Percentiles rank a stretch among this genome's conserved stretches.
phyloP scores from a whole-genome alignment of 2,329 filamentous ascomycete genomes.

The Sporothrix schenckii region DNA sequence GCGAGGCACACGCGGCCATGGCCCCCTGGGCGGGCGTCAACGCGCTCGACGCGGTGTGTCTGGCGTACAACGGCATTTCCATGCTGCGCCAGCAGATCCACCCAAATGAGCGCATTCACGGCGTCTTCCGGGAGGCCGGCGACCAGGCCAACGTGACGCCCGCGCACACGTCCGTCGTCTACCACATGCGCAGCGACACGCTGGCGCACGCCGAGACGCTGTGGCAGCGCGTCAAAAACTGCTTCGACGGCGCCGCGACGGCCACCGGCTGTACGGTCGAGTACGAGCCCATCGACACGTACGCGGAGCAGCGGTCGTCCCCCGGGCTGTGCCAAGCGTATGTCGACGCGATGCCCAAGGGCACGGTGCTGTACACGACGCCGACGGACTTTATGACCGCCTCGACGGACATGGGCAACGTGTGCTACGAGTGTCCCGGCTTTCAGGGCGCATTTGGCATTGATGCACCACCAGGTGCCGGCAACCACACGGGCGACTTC shows the following conservation, averaged over 20 bases:
- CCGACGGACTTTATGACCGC: slow-evolving; percentile 42
- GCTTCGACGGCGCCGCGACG: slow-evolving; percentile 45
- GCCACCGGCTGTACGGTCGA: slow-evolving; percentile 43
- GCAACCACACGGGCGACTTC: slow-evolving; percentile 51
- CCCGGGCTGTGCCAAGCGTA: slow-evolving; percentile 39
- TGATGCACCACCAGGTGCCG: slow-evolving; percentile 41
- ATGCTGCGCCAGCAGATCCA: slow-evolving; percentile 53
- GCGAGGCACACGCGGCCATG: slow-evolving; percentile 51
- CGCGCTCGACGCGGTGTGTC: slow-evolving; percentile 52
- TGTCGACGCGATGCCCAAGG: slow-evolving; percentile 40
- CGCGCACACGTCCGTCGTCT: slow-evolving; percentile 47
- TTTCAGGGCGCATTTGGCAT: slow-evolving; percentile 51
- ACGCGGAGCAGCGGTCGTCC: slow-evolving; percentile 44
- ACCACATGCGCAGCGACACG: slow-evolving; percentile 50
- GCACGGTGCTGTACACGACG: slow-evolving; percentile 40
- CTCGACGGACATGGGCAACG: slow-evolving; percentile 48
- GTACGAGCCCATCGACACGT: slow-evolving; percentile 41
- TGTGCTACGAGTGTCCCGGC: slow-evolving; percentile 50
- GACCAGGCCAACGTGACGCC: slow-evolving; percentile 47
- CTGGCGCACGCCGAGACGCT: slow-evolving; percentile 43
- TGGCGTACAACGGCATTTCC: slow-evolving; percentile 46
- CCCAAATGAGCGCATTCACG: slow-evolving; percentile 55
- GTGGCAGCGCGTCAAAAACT: slow-evolving; percentile 42
- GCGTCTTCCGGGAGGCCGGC: slow-evolving; percentile 48
- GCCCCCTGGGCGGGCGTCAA: slow-evolving; percentile 54